phyloP scores from a whole-genome alignment of 345 rosid genomes.

The Pelargonium nanum region DNA sequence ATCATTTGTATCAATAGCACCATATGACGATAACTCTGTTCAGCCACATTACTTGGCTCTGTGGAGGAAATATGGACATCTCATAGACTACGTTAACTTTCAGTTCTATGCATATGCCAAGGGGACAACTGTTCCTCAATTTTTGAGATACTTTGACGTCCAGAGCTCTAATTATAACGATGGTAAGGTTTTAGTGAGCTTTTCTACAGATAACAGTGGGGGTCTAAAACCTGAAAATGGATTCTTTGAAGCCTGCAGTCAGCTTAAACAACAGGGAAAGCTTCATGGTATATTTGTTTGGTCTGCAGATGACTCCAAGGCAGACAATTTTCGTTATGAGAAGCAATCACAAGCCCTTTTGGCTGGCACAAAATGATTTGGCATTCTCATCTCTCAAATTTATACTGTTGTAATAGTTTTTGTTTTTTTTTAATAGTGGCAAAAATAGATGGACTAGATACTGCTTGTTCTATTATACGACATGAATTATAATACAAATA shows the following conservation, averaged over 20 bases:
- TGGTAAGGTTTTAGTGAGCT: conserved; percentile 37
- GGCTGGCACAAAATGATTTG: conserved; percentile 12
- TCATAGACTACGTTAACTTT: conserved; percentile 52
- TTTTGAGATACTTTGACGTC: conserved; percentile 21
- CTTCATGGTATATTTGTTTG: conserved; percentile 50
- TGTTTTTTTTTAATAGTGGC: no score
- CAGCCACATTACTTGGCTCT: conserved; percentile 41
- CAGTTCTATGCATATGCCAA: conserved; percentile 45
- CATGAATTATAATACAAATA: not conserved
- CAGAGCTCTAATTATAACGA: conserved; percentile 35
- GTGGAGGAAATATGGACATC: conserved; percentile 44
- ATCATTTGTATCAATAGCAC: conserved; percentile 49
- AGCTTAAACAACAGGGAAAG: conserved; percentile 20
- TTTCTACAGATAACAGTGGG: conserved; percentile 36
- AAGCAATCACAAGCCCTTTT: conserved; percentile 26
- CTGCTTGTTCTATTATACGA: not conserved
- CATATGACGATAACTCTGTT: conserved; percentile 28
- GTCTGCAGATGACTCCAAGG: conserved; percentile 54
- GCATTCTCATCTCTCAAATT: no score
- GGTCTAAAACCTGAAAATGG: conserved; percentile 36
- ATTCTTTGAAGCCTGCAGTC: conserved; percentile 33
- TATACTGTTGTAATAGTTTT: not conserved
- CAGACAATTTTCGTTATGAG: conserved; percentile 29
- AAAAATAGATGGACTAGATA: not conserved
- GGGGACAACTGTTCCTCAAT: conserved; percentile 30